Percentiles rank a stretch among this genome's conserved stretches.
phyloP scores from a whole-genome alignment of 306 rosid species.

The Argentina anserina region DNA sequence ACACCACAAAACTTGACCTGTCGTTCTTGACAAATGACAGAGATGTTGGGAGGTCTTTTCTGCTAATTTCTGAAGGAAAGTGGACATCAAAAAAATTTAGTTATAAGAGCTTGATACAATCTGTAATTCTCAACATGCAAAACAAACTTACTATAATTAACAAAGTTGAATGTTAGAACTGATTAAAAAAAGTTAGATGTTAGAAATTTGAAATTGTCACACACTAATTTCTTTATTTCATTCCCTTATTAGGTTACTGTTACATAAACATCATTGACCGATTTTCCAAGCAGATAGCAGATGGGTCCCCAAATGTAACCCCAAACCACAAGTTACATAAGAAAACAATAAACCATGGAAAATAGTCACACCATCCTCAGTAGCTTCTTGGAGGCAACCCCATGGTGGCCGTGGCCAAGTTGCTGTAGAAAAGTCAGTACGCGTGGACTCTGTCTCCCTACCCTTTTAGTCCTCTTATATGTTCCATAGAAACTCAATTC shows the following conservation, averaged over 20 bases:
- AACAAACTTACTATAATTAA: no score
- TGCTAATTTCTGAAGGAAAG: neutral
- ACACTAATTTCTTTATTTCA: neutral
- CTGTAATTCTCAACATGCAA: no score
- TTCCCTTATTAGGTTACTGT: neutral
- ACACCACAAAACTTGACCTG: neutral
- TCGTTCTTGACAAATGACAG: neutral
- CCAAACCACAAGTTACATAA: neutral
- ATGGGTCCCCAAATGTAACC: neutral
- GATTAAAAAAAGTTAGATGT: neutral
- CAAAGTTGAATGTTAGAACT: no score
- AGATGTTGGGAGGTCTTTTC: neutral
- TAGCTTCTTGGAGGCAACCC: neutral
- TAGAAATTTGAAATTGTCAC: neutral
- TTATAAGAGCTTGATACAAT: neutral
- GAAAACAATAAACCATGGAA: neutral
- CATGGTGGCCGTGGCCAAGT: neutral
- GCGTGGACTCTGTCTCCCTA: neutral
- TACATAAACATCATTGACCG: neutral
- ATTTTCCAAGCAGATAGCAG: neutral
- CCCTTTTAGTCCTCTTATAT: neutral
- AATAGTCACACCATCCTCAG: neutral
- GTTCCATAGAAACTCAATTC: neutral
- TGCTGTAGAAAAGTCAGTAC: no score
- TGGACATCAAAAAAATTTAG: neutral